Base-by-base conservation (phyloP, 768 basidiomycete species). In the Amanita exitialis region DNA sequence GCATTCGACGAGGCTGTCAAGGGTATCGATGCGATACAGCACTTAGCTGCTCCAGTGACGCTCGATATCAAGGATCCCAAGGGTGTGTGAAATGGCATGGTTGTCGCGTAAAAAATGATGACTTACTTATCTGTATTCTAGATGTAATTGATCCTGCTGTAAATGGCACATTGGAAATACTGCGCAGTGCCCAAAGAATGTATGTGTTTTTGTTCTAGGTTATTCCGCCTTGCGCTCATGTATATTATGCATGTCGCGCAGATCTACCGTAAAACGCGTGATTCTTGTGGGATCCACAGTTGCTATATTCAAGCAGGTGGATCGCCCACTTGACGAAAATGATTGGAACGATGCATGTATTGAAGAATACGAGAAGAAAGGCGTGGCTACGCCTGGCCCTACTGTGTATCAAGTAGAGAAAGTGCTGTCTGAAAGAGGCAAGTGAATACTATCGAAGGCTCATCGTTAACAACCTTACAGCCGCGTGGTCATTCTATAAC, bases 1-100 rank as follows among this genome's bases (percentile, higher is more conserved):
- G 85, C 83, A 1, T 93, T 90, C 54, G 86, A 91, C 61, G 80
- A 87, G 45, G 86, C 80, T 1, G 83, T 90, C 53, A 77, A 81
- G 61, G 86, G 75, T 1, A 79, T 90, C 5, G 81, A 87, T 54
- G 89, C 75, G 0, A 77, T 92, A 46, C 73, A 69, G 32, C 87
- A 89, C 58, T 78, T 73, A 4, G 84, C 84, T 0, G 83, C 83
- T 1, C 85, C 86, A 1, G 73, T 80, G 58, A 66, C 73, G 46
- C 54, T 69, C 20, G 64, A 72, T 1, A 69, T 67, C 1, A 65
- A 69, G 15, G 71, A 79, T 36, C 75, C 75, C 3, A 53, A 65
- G 51, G 64, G 66, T 66, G 54, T 8, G 36, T 18, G 43, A 53
- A 13, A 12, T 47, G 15, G 2, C 6, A 32, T 13, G 12, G 5